phyloP scores from a whole-genome alignment of 768 basidiomycete genomes.

The Lentinula boryana region DNA sequence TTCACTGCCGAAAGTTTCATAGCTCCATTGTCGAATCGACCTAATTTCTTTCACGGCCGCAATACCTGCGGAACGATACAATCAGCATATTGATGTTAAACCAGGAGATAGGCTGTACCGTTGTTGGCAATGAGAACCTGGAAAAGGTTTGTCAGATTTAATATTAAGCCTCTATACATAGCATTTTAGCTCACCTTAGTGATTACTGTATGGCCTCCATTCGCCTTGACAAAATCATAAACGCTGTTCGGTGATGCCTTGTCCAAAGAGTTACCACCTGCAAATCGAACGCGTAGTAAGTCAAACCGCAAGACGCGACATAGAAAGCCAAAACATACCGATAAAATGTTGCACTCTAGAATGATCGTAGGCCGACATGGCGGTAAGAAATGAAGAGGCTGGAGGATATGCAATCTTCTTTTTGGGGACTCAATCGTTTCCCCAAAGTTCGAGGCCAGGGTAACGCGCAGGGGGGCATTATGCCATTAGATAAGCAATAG shows the following conservation, averaged over 20 bases:
- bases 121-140: constrained; percentile 99
- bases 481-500: background rate
- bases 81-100: background rate
- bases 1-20: constrained; percentile 97
- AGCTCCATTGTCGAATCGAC: constrained; percentile 98
- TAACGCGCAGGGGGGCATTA: background rate
- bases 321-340: constrained; percentile 24
- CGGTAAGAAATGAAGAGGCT: constrained; percentile 8
- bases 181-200: constrained; percentile 77
- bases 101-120: constrained; percentile 39
- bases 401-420: background rate
- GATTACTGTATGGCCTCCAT: constrained; percentile 98
- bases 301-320: constrained; percentile 10
- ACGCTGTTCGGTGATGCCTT: constrained; percentile 75
- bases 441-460: background rate
- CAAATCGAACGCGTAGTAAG: constrained; percentile 1
- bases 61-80: constrained; percentile 57
- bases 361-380: constrained; percentile 50
- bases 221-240: constrained; percentile 82
- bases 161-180: background rate
- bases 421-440: background rate
- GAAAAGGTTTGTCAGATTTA: constrained; percentile 6
- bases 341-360: constrained; percentile 51
- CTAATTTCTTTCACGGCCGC: constrained; percentile 99
- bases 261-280: constrained; percentile 93